Percentiles rank a stretch among this genome's conserved stretches.
Conservation (phyloP, 1,139 yeast genomes). For the Blastobotrys proliferans region DNA sequence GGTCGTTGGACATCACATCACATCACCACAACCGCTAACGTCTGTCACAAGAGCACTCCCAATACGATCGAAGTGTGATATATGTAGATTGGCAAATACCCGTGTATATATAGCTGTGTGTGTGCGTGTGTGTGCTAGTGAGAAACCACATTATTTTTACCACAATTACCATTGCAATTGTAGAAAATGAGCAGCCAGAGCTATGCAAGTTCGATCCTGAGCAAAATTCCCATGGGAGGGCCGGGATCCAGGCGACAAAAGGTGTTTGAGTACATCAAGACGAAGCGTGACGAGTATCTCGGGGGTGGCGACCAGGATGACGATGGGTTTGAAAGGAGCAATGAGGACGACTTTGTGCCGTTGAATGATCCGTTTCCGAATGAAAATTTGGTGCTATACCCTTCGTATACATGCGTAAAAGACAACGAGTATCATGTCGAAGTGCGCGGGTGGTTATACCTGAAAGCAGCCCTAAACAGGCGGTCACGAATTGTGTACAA, state of each 20-base stretch:
- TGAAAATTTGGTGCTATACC: constrained; percentile 46
- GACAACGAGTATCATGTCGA: constrained; percentile 46
- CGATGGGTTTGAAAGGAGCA: constrained; percentile 15
- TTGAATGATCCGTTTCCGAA: constrained; percentile 25
- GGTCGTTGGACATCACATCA: too few species aligned
- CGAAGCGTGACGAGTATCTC: constrained; percentile 24
- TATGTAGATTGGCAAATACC: too few species aligned
- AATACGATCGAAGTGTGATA: too few species aligned
- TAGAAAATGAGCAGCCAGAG: not conserved
- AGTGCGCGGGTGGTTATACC: constrained; percentile 67
- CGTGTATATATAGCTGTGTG: too few species aligned
- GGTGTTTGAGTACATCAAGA: constrained; percentile 22
- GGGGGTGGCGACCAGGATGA: constrained; percentile 15
- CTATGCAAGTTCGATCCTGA: not conserved
- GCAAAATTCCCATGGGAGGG: constrained; percentile 10
- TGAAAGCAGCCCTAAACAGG: constrained; percentile 67
- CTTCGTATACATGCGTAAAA: constrained; percentile 51
- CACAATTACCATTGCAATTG: too few species aligned
- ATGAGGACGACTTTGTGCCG: constrained; percentile 5
- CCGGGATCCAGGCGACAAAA: constrained; percentile 21
- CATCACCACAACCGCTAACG: too few species aligned
- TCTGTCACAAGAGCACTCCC: too few species aligned
- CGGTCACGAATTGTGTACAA: constrained; percentile 66
- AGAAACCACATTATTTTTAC: too few species aligned
- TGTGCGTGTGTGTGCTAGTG: too few species aligned